These are phyloP conservation scores for Monosporascus sp. DNA, from an alignment of 2,329 filamentous ascomycete species.

Conservation along the genomic window DNA sequence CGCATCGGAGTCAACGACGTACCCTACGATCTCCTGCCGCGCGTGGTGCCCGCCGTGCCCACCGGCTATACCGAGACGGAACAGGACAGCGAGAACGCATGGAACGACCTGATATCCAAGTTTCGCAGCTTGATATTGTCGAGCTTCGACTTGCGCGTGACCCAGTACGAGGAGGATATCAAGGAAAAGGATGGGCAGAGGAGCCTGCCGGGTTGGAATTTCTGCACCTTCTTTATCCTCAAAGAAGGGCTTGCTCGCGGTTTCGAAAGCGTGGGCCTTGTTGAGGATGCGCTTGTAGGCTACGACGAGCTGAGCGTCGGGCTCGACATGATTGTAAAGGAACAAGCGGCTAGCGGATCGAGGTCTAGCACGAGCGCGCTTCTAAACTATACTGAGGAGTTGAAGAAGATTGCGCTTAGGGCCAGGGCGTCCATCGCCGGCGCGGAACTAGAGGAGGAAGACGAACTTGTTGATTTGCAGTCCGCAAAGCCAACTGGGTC, in stretches of 20 bases:
- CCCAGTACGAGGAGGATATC: conserved; percentile 95
- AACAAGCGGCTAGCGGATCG: conserved; percentile 58
- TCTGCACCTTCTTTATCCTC: conserved; percentile 97
- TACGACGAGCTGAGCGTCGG: conserved; percentile 93
- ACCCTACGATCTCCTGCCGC: conserved; percentile 57
- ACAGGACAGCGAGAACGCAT: conserved; percentile 74
- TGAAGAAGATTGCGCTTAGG: conserved; percentile 54
- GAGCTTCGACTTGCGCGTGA: conserved; percentile 86
- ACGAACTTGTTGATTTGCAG: conserved; percentile 46
- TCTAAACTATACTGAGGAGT: conserved; percentile 65
- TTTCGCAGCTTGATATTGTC: conserved; percentile 81
- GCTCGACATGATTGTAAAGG: conserved; percentile 73
- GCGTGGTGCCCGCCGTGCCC: conserved; percentile 57
- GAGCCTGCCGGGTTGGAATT: conserved; percentile 91
- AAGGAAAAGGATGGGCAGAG: conserved; percentile 88
- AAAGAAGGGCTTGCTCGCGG: conserved; percentile 92
- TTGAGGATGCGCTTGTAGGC: conserved; percentile 89
- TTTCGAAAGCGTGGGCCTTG: conserved; percentile 91
- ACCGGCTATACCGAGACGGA: conserved; percentile 64
- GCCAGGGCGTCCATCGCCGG: conserved; percentile 40
- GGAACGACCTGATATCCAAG: conserved; percentile 78
- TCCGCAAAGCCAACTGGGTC: conserved; percentile 26
- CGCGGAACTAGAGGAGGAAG: conserved; percentile 25
- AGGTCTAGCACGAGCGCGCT: conserved; percentile 69
- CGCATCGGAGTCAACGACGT: conserved; percentile 68